A percentile compares a stretch with the other conserved stretches of the same genome.
Evolutionary conservation across 2,329 filamentous ascomycete species (phyloP).

Genomic region (Fusarium zealandicum): DNA sequence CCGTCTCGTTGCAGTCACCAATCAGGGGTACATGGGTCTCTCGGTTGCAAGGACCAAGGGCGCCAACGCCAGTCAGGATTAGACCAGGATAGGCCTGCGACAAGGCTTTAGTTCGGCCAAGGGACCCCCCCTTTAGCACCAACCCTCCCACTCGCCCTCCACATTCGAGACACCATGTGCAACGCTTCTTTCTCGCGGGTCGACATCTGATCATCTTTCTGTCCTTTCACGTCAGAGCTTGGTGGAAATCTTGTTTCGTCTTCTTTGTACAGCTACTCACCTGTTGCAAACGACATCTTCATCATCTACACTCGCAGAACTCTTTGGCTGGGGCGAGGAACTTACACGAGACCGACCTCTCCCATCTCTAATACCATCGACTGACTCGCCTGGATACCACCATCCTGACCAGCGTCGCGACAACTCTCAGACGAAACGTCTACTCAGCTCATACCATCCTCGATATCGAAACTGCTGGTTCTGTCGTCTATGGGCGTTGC

Average conservation of each 20-base stretch:
- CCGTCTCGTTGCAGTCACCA: constrained; percentile 23
- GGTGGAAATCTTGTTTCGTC: constrained; percentile 31
- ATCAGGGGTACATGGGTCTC: constrained; percentile 32
- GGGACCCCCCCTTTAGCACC: constrained; percentile 37
- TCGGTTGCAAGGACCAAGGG: constrained; percentile 30
- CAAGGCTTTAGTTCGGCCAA: constrained; percentile 26
- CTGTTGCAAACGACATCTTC: not conserved
- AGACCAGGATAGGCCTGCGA: constrained; percentile 31
- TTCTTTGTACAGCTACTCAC: constrained; percentile 8
- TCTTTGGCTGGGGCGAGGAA: not conserved
- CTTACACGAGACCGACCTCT: not conserved
- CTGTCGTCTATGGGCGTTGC: constrained; percentile 3
- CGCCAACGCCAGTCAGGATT: constrained; percentile 24
- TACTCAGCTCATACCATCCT: not conserved
- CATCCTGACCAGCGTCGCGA: constrained; percentile 6
- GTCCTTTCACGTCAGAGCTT: constrained; percentile 32
- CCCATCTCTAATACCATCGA: constrained; percentile 1
- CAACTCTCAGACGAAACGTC: not conserved
- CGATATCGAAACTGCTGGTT: not conserved
- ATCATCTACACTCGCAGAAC: not conserved
- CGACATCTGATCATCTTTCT: constrained; percentile 36
- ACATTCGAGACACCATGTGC: constrained; percentile 46
- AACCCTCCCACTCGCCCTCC: constrained; percentile 38
- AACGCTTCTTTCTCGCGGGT: constrained; percentile 39
- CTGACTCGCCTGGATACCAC: constrained; percentile 10